phyloP scores from a whole-genome alignment of 1,284 basidiomycete species.

The Coniophora puteana region DNA sequence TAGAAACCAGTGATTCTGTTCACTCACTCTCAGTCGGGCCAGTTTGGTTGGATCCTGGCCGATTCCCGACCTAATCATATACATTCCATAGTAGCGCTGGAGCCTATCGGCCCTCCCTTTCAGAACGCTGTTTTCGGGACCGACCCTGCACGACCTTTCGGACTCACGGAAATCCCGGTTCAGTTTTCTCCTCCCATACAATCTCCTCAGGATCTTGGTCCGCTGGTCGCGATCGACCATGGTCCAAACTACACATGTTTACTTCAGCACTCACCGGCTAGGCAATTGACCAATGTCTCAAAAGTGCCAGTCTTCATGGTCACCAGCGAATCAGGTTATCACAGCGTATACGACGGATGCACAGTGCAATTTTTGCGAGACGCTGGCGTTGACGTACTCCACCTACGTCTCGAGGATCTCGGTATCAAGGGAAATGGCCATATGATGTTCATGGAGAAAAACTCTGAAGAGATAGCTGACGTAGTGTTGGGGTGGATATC shows the following conservation, averaged over 20 bases:
- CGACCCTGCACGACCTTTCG: slow-evolving; percentile 34
- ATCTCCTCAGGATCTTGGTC: slow-evolving; percentile 31
- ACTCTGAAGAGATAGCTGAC: slow-evolving; percentile 37
- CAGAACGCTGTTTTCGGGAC: slow-evolving; percentile 39
- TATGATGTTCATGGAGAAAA: slow-evolving; percentile 53
- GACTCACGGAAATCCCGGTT: slow-evolving; percentile 41
- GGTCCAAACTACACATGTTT: slow-evolving; percentile 35
- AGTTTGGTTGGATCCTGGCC: slow-evolving; percentile 44
- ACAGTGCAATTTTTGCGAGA: slow-evolving; percentile 38
- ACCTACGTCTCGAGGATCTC: slow-evolving; percentile 33
- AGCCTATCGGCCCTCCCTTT: slow-evolving; percentile 47
- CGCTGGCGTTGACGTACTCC: slow-evolving; percentile 41
- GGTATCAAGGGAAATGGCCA: slow-evolving; percentile 45
- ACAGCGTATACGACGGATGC: slow-evolving; percentile 43
- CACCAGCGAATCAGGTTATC: slow-evolving; percentile 46
- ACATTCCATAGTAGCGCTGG: slow-evolving; percentile 42
- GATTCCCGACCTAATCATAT: slow-evolving; percentile 40
- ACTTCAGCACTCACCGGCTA: slow-evolving; percentile 38
- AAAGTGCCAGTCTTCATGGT: slow-evolving; percentile 41
- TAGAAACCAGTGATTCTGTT: slow-evolving; percentile 39
- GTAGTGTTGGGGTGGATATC: slow-evolving; percentile 38
- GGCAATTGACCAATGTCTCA: slow-evolving; percentile 37
- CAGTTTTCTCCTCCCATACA: slow-evolving; percentile 38
- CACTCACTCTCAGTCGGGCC: slow-evolving; percentile 46
- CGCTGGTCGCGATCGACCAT: slow-evolving; percentile 19